Evolutionary conservation across 495 filamentous ascomycete genomes (phyloP).

Genomic region (Chaetomium cochliodes): DNA sequence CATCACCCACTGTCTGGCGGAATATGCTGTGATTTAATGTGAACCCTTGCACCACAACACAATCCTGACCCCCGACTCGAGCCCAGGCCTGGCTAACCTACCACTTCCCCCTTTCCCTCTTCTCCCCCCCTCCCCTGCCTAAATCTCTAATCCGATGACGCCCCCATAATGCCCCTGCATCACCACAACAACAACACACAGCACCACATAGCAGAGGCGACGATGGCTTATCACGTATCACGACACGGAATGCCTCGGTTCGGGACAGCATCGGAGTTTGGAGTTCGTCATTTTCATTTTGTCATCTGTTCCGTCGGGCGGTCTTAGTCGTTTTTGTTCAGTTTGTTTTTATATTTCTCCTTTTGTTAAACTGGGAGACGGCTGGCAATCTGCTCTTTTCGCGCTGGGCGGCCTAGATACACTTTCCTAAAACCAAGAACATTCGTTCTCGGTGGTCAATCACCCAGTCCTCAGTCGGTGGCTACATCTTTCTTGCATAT

Average conservation of each 20-base stretch:
- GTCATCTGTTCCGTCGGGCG: conserved; percentile 13
- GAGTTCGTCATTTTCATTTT: conserved; percentile 20
- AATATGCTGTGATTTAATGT: conserved; percentile 11
- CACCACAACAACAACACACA: neutral
- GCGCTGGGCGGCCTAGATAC: conserved; percentile 3
- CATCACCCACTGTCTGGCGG: conserved; percentile 29
- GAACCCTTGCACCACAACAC: neutral
- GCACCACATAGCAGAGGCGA: conserved; percentile 18
- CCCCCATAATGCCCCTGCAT: neutral
- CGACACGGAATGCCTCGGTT: conserved; percentile 19
- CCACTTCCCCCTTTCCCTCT: neutral
- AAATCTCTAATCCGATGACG: neutral
- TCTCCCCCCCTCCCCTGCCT: neutral
- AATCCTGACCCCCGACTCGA: neutral
- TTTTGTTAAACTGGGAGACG: neutral
- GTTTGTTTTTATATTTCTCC: neutral
- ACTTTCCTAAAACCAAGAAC: neutral
- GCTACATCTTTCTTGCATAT: too few species aligned
- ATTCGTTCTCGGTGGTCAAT: neutral
- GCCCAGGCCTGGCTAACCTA: neutral
- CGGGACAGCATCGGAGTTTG: conserved; percentile 35
- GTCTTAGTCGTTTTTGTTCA: conserved; percentile 13
- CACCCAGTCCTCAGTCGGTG: too few species aligned
- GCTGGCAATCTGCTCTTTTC: neutral
- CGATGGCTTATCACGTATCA: conserved; percentile 23